A percentile compares a stretch with the other conserved stretches of the same genome.
Evolutionary conservation across 352 stramenopile genomes (phyloP).

Genomic region (Pythium utonaiense): DNA sequence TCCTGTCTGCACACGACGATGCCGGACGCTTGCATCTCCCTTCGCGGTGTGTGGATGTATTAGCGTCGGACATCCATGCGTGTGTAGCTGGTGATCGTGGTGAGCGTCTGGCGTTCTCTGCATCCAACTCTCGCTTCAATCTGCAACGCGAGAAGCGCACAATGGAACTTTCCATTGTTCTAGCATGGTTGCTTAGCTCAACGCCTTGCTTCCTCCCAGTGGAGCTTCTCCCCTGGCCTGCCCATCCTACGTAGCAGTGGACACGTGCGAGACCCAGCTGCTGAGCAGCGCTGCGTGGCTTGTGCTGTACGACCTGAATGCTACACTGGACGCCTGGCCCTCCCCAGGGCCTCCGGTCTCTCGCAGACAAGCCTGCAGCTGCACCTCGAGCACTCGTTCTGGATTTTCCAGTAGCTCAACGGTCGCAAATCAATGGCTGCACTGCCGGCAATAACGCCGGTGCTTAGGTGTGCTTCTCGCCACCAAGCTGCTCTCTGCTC

Average conservation of each 20-base stretch:
- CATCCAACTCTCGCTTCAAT: neutral
- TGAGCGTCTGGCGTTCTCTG: neutral
- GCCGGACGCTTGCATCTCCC: no score
- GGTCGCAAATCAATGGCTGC: neutral
- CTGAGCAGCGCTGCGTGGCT: neutral
- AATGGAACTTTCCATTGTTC: neutral
- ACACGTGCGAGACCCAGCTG: no score
- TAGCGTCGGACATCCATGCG: no score
- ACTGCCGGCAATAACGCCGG: slow-evolving; percentile 1
- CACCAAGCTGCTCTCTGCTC: neutral
- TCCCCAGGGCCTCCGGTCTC: neutral
- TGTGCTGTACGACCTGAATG: neutral
- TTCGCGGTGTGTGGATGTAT: no score
- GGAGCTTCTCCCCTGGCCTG: neutral
- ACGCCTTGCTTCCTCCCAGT: neutral
- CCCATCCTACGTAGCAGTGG: no score
- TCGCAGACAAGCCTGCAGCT: neutral
- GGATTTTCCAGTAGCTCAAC: neutral
- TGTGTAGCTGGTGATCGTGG: neutral
- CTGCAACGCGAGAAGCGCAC: neutral
- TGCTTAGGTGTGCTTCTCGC: slow-evolving; percentile 1
- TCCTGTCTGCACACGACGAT: no score
- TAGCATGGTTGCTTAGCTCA: neutral
- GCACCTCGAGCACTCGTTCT: neutral
- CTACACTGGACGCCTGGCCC: neutral